These are phyloP conservation scores for Euphrasia confusa DNA, from an alignment of 257 asterid genomes.

Conservation along the genomic window DNA sequence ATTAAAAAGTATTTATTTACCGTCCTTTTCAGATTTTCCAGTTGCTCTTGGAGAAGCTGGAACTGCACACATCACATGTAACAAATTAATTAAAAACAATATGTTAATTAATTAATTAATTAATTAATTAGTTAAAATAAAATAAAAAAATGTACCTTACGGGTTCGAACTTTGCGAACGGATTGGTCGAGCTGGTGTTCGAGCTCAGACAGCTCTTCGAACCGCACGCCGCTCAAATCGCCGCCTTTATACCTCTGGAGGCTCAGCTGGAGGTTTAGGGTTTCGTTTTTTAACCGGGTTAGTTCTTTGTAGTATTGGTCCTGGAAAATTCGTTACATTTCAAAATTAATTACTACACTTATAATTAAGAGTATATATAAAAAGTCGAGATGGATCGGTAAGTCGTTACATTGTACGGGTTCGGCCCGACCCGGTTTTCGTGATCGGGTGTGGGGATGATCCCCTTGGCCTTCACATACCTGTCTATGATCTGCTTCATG, in stretches of 20 bases:
- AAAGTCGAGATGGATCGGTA: background rate
- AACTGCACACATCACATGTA: slow-evolving; percentile 33
- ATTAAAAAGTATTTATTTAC: slow-evolving; percentile 29
- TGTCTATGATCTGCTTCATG: slow-evolving; percentile 65
- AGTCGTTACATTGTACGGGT: slow-evolving; percentile 28
- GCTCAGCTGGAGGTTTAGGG: slow-evolving; percentile 57
- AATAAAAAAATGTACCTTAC: slow-evolving; percentile 45
- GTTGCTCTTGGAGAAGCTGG: slow-evolving; percentile 66
- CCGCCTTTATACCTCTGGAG: slow-evolving; percentile 72
- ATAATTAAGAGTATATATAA: background rate
- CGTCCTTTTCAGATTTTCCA: slow-evolving; percentile 74
- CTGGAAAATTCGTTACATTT: slow-evolving; percentile 21
- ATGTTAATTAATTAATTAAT: background rate
- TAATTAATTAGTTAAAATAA: background rate
- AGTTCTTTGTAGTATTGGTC: slow-evolving; percentile 46
- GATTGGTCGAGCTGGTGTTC: slow-evolving; percentile 61
- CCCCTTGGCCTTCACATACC: slow-evolving; percentile 49
- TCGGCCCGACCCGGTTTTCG: slow-evolving; percentile 29
- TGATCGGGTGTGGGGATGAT: slow-evolving; percentile 35
- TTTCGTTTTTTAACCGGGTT: slow-evolving; percentile 47
- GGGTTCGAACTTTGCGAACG: slow-evolving; percentile 51
- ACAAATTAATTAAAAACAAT: background rate
- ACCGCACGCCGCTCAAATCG: slow-evolving; percentile 47
- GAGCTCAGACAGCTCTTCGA: slow-evolving; percentile 51
- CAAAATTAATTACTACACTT: background rate